A percentile compares a stretch with the other conserved stretches of the same genome.
Evolutionary conservation across 1,284 basidiomycete species (phyloP).

Genomic region (Takashimella tepidaria): DNA sequence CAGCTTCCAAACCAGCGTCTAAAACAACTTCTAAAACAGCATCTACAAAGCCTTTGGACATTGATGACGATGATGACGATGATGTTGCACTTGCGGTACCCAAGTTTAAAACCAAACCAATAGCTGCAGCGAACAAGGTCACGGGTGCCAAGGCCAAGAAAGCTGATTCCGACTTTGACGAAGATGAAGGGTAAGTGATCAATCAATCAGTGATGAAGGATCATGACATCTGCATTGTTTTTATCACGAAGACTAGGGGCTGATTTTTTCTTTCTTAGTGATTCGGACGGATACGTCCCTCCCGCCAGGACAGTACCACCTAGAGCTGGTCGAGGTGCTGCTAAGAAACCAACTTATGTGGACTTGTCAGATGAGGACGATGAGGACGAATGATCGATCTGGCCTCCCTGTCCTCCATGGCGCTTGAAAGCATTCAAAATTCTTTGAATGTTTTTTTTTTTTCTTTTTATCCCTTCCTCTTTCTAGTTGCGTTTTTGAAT

Average conservation of each 20-base stretch:
- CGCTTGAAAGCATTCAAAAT: no score
- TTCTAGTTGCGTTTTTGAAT: no score
- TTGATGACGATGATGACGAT: conserved; percentile 13
- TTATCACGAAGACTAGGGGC: not conserved
- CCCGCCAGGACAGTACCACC: conserved; percentile 9
- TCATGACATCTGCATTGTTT: no score
- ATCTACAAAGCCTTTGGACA: conserved; percentile 24
- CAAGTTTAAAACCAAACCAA: conserved; percentile 11
- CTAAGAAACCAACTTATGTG: conserved; percentile 14
- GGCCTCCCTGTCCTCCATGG: no score
- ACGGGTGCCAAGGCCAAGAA: conserved; percentile 30
- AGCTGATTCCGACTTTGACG: conserved; percentile 15
- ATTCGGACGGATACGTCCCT: not conserved
- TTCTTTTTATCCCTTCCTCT: no score
- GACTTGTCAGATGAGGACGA: conserved; percentile 17
- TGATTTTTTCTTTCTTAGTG: not conserved
- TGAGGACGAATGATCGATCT: no score
- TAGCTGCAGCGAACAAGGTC: conserved; percentile 57
- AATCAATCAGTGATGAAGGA: no score
- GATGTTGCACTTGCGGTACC: conserved; percentile 14
- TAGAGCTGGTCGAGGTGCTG: not conserved
- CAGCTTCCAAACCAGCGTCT: conserved; percentile 16
- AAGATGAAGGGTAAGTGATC: conserved; percentile 10
- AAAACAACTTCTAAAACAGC: conserved; percentile 32
- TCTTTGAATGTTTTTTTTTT: no score